Base-by-base conservation (phyloP, 2,329 filamentous ascomycete species). In the Trichoderma atrobrunneum region DNA sequence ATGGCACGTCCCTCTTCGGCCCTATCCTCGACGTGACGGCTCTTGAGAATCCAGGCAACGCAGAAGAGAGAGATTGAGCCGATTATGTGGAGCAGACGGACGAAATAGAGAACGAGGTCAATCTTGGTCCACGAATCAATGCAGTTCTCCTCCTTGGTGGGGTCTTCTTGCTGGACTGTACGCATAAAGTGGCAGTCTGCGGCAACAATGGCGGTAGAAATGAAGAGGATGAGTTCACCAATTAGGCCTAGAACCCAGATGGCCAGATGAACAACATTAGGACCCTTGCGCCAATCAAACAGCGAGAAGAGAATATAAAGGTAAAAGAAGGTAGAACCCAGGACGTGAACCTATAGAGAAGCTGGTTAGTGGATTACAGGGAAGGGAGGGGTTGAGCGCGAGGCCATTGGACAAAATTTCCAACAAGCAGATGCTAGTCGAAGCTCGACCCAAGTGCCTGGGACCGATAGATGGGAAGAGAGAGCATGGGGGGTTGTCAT, bases 281-380 rank as follows among this genome's bases (percentile, higher is more conserved):
- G 96, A 14, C 93, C 93, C 39, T 93, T 91, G 74, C 89, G 90
- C 78, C 92, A 92, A 81, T 98, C 95, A 77, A 97, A 87, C 72
- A 98, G 88, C 34, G 94, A 94, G 78, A 98, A 92, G 75, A 97
- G 87, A 75, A 97, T 88, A 76, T 97, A 91, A 64, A 93, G 87
- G 84, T 97, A 96, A 74, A 96, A 90, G 85, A 97, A 97, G 75
- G 94, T 92, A 59, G 93, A 92, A 70, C 92, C 93, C 71, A 93
- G 88, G 74, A 97, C 86, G 81, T 97, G 97, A 78, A 97, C 91
- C 94, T 97, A 78, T 18, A 21, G 30, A 60, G 54, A 34, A 62
- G n/a, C 36, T 36, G 56, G 60, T 70, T 56, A 64, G 59, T 59
- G 67, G 61, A 62, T 51, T 32, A n/a, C 57, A n/a, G 65, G 54